phyloP scores from a whole-genome alignment of 768 basidiomycete species.

The Lentinula boryana region DNA sequence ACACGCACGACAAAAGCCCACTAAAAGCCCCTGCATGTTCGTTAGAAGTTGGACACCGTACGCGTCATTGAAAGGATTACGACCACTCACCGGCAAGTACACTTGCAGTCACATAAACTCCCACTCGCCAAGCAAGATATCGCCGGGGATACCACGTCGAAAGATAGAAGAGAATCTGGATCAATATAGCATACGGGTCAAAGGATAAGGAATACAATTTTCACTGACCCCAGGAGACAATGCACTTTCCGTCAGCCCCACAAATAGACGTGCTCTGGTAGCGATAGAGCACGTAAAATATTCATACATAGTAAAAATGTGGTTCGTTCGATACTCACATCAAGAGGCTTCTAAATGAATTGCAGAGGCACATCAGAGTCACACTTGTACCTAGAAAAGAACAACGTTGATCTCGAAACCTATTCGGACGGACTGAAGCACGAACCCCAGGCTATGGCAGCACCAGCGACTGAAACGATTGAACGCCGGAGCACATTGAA shows the following conservation, averaged over 20 bases:
- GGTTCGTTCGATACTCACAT: constrained; percentile 12
- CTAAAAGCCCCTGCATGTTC: constrained; percentile 33
- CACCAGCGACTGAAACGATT: constrained; percentile 19
- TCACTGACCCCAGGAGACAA: constrained; percentile 29
- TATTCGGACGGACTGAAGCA: neutral
- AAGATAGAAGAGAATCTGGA: constrained; percentile 36
- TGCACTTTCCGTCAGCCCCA: constrained; percentile 34
- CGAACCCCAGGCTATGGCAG: constrained; percentile 26
- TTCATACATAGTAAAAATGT: neutral
- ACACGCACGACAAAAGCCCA: constrained; percentile 41
- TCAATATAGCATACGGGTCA: neutral
- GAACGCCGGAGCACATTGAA: neutral
- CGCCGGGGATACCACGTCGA: constrained; percentile 56
- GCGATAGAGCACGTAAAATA: too few relatives aligned
- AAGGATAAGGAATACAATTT: neutral
- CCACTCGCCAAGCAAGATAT: constrained; percentile 53
- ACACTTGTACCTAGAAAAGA: constrained; percentile 17
- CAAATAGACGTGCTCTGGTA: constrained; percentile 29
- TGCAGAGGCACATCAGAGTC: constrained; percentile 27
- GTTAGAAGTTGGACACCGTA: neutral
- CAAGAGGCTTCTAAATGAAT: constrained; percentile 24
- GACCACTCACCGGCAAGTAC: constrained; percentile 38
- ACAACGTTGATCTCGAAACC: neutral
- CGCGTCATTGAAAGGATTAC: neutral
- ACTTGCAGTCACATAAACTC: constrained; percentile 60